Evolutionary conservation across 78 protist genomes (phyloP).

Genomic region (Cavenderia fasciculata): DNA sequence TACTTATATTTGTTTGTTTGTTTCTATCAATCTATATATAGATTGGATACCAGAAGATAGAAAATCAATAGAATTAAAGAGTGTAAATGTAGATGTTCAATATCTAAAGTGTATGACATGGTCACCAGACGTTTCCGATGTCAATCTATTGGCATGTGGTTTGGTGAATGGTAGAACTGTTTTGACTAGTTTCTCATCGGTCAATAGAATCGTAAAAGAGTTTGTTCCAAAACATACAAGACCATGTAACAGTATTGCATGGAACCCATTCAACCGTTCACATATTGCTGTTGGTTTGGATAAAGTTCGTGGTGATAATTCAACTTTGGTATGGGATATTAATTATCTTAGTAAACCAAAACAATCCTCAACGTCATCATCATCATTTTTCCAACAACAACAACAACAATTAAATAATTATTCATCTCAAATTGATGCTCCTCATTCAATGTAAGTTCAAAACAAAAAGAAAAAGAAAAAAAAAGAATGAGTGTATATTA

Average conservation of each 20-base stretch:
- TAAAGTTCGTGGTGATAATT: conserved; percentile 65
- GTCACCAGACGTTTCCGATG: conserved; percentile 63
- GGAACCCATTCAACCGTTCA: conserved; percentile 69
- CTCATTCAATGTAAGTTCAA: conserved; percentile 10
- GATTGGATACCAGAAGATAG: conserved; percentile 53
- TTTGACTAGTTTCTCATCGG: conserved; percentile 61
- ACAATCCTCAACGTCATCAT: not conserved
- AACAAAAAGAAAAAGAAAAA: not conserved
- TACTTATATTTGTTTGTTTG: not conserved
- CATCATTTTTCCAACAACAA: conserved; percentile 12
- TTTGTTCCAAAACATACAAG: conserved; percentile 76
- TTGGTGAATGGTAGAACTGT: conserved; percentile 48
- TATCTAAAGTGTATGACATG: conserved; percentile 62
- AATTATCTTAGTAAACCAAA: conserved; percentile 28
- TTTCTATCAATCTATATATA: not conserved
- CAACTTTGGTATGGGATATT: conserved; percentile 81
- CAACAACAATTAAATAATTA: conserved; percentile 3
- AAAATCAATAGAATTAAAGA: conserved; percentile 29
- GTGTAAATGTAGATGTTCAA: conserved; percentile 55
- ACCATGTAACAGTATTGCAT: conserved; percentile 73
- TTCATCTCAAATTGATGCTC: conserved; percentile 18
- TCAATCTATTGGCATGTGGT: conserved; percentile 70
- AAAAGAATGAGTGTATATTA: not conserved
- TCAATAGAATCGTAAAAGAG: conserved; percentile 67
- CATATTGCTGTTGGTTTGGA: conserved; percentile 82